phyloP scores from a whole-genome alignment of 2,329 filamentous ascomycete species.

The Ceratocystis huliohia region DNA sequence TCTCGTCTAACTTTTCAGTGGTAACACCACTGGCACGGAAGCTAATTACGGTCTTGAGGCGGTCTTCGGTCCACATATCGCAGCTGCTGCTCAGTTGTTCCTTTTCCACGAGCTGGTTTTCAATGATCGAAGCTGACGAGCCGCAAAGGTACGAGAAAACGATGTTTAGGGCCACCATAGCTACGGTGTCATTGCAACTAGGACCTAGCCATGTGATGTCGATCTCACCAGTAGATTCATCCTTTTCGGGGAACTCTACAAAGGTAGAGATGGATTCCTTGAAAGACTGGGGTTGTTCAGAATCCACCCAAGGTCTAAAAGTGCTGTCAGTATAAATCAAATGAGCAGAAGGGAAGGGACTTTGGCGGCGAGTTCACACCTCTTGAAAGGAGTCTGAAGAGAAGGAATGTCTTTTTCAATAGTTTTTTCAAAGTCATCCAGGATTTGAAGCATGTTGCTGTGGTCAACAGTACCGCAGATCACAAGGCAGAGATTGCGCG shows the following conservation, averaged over 20 bases:
- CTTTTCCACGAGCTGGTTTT: slow-evolving; percentile 84
- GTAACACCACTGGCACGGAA: slow-evolving; percentile 78
- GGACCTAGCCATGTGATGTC: slow-evolving; percentile 79
- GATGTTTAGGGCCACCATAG: slow-evolving; percentile 62
- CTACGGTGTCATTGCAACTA: slow-evolving; percentile 55
- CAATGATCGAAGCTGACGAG: slow-evolving; percentile 81
- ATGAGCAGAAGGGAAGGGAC: too few species aligned
- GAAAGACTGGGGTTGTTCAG: slow-evolving; percentile 60
- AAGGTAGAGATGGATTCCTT: slow-evolving; percentile 60
- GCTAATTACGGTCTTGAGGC: slow-evolving; percentile 73
- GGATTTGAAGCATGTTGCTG: slow-evolving; percentile 60
- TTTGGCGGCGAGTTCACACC: slow-evolving; percentile 30
- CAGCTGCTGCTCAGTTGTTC: slow-evolving; percentile 85
- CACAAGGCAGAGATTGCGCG: slow-evolving; percentile 82
- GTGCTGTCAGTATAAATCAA: slow-evolving; percentile 4
- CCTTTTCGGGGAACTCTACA: slow-evolving; percentile 89
- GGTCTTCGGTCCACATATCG: slow-evolving; percentile 62
- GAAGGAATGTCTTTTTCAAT: slow-evolving; percentile 73
- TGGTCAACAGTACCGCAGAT: slow-evolving; percentile 90
- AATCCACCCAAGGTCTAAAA: slow-evolving; percentile 71
- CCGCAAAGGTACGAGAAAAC: slow-evolving; percentile 79
- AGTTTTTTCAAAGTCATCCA: slow-evolving; percentile 79
- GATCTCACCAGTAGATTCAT: slow-evolving; percentile 85
- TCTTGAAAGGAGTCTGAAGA: slow-evolving; percentile 60
- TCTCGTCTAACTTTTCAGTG: slow-evolving; percentile 69